Evolutionary conservation across 306 rosid genomes (phyloP).

Genomic region (Sicyos baderoa): DNA sequence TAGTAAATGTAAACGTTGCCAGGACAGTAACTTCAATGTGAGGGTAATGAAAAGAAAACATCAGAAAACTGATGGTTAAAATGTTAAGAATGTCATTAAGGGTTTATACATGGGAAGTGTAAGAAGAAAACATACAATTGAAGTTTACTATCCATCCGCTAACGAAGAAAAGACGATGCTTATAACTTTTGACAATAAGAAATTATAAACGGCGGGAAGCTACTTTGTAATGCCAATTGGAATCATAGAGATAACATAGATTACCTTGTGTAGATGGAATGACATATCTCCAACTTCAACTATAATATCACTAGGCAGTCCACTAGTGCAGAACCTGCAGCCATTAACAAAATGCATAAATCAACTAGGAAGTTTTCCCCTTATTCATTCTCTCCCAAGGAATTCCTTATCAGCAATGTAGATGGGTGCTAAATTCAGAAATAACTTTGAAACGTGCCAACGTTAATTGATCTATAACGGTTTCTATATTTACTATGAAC

Average conservation of each 20-base stretch:
- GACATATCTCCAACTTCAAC: conserved; percentile 97
- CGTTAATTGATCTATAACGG: neutral
- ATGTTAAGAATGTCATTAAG: too few relatives aligned
- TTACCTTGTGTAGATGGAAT: conserved; percentile 97
- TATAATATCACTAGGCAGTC: conserved; percentile 85
- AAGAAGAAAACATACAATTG: neutral
- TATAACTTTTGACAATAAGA: neutral
- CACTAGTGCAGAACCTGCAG: conserved; percentile 88
- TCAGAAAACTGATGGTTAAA: too few relatives aligned
- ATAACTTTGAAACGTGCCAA: neutral
- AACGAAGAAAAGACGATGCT: neutral
- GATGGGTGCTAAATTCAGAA: neutral
- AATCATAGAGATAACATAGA: neutral
- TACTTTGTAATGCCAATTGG: neutral
- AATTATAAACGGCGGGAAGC: too few relatives aligned
- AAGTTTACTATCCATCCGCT: neutral
- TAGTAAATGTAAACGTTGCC: neutral
- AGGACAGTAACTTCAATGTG: neutral
- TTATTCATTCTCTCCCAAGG: conserved; percentile 5
- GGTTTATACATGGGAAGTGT: too few relatives aligned
- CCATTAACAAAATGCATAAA: conserved; percentile 9
- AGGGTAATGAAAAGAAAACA: too few relatives aligned
- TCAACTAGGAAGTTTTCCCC: neutral
- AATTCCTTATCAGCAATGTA: neutral
- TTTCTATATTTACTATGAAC: neutral